phyloP scores from a whole-genome alignment of 257 asterid species.

The Catharanthus roseus region DNA sequence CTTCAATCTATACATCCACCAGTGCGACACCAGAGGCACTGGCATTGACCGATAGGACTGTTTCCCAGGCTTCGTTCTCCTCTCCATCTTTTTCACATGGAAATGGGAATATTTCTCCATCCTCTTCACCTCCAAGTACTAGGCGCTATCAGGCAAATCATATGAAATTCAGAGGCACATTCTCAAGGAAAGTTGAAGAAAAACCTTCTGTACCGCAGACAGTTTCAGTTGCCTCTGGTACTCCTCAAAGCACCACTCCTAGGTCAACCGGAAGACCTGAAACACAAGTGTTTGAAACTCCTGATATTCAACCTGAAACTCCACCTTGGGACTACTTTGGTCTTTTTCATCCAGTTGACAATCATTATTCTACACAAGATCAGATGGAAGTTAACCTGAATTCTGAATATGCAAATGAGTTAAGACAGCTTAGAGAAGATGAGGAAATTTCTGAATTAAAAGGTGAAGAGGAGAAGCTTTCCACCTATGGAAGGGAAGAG shows the following conservation, averaged over 20 bases:
- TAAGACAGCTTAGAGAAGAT: conserved; percentile 30
- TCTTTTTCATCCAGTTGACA: conserved; percentile 56
- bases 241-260: conserved; percentile 62
- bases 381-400: conserved; percentile 27
- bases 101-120: conserved; percentile 42
- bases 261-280: conserved; percentile 48
- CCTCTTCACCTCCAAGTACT: conserved; percentile 53
- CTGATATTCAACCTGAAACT: conserved; percentile 38
- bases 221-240: conserved; percentile 51
- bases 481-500: conserved; percentile 46
- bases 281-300: conserved; percentile 34
- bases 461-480: conserved; percentile 42
- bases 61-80: conserved; percentile 54
- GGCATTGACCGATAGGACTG: conserved; percentile 42
- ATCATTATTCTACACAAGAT: conserved; percentile 51
- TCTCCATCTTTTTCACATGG: conserved; percentile 49
- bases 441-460: conserved; percentile 40
- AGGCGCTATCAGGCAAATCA: conserved; percentile 45
- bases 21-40: conserved; percentile 48
- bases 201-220: conserved; percentile 50
- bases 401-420: conserved; percentile 28
- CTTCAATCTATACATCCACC: conserved; percentile 38
- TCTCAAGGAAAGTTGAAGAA: conserved; percentile 77
- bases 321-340: conserved; percentile 97
- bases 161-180: conserved; percentile 62